Evolutionary conservation across 1,139 yeast species (phyloP), one percentile per base, ranked within the genome.

Genomic region (Sugiyamaella castrensis): DNA sequence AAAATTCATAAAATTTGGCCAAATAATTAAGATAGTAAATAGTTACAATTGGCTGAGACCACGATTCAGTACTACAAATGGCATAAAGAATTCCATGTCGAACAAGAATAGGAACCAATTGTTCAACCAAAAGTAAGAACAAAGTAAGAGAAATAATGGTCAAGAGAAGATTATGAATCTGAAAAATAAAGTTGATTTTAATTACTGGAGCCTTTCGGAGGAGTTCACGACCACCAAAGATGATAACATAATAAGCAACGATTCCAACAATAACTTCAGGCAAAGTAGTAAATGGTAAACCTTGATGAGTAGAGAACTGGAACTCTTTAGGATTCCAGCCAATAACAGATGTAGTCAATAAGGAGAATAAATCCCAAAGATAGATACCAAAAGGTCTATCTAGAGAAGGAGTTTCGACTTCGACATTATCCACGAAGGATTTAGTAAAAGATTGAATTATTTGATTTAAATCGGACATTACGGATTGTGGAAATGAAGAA

Each of bases 321-420:
- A 92, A 92, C 47, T 83, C 80, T 53, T 82, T 83, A n/a, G 59
- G 35, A 29, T 49, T 33, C 52, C 52, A 49, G 19, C 50, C 50
- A 31, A 42, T 24, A n/a, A 46, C 16, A 26, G 34, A 29, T 37
- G 37, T 39, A 24, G 37, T 33, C 30, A 47, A 39, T 34, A 45
- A 42, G 63, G 83, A 80, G 69, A 92, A 88, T 53, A 91, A 71
- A 29, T 95, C 95, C 96, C 96, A 92, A 55, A 92, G 74, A 62
- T 86, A 79, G 47, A 92, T 57, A 43, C 98, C 98, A 68, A 91
- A 92, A 13, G 98, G 98, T 55, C 87, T 77, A 47, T 86, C 86
- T 48, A 88, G 64, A 37, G 84, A 72, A 37, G 97, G 97, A 27
- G 62, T 42, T 35, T 53, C 48, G 36, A 57, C 53, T 35, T 55